phyloP scores from a whole-genome alignment of 768 basidiomycete species.

The Russula virescens region DNA sequence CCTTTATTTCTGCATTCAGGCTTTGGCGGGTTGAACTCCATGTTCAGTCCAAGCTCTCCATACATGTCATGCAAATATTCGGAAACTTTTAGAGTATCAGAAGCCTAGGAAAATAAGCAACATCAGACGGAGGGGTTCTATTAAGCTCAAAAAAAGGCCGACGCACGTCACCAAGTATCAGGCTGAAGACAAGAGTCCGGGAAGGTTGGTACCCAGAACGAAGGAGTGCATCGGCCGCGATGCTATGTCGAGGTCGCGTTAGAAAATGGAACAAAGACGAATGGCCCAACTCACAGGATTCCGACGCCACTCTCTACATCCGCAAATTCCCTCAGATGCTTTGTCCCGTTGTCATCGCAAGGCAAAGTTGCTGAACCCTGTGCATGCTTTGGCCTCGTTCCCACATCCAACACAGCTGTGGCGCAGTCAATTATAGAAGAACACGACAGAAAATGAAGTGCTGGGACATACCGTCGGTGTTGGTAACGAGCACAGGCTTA shows the following conservation, averaged over 20 bases:
- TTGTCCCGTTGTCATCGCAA: not conserved
- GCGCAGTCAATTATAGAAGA: not conserved
- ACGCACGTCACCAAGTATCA: constrained; percentile 12
- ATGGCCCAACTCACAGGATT: not conserved
- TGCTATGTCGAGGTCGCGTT: not conserved
- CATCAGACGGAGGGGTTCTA: not conserved
- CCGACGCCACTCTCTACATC: constrained; percentile 3
- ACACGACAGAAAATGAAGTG: not conserved
- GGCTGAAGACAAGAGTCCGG: not conserved
- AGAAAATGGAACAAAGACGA: not conserved
- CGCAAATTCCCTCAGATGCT: not conserved
- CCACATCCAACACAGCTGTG: not conserved
- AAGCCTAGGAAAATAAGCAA: not conserved
- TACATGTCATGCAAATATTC: constrained; percentile 1
- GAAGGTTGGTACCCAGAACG: constrained; percentile 4
- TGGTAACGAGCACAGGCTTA: constrained; percentile 8
- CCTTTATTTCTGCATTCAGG: not conserved
- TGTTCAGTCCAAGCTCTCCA: not conserved
- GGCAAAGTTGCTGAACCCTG: not conserved
- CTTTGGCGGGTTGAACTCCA: not conserved
- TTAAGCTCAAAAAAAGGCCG: not conserved
- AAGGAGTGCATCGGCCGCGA: not conserved
- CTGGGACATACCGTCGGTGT: constrained; percentile 1
- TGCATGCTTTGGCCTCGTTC: no score
- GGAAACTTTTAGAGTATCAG: constrained; percentile 1